These are phyloP conservation scores for Gillenia trifoliata DNA, from an alignment of 306 rosid genomes.

Conservation along the genomic window DNA sequence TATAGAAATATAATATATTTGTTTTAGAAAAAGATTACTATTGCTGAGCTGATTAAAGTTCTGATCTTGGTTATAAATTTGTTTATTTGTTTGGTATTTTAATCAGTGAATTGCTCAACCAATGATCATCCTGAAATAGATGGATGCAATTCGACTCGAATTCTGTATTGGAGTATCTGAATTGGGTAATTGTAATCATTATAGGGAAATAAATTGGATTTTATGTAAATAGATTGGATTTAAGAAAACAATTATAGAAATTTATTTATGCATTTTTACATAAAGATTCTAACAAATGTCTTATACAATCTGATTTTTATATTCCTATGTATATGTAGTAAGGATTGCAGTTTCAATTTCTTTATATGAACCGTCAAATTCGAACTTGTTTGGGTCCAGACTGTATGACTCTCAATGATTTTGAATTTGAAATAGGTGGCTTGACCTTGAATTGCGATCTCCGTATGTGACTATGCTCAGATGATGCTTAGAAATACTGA, in stretches of 20 bases:
- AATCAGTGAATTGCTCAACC: background rate
- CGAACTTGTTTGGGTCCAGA: background rate
- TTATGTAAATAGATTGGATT: background rate
- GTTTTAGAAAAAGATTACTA: background rate
- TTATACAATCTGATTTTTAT: background rate
- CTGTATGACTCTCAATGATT: background rate
- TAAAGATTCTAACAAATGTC: background rate
- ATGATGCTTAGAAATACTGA: background rate
- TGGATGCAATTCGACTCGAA: background rate
- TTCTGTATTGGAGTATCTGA: background rate
- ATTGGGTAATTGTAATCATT: background rate
- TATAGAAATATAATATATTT: background rate
- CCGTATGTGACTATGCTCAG: background rate
- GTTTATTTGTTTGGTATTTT: background rate
- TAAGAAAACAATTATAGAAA: background rate
- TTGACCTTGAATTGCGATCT: background rate
- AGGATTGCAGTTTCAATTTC: background rate
- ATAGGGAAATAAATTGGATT: background rate
- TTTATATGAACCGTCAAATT: background rate
- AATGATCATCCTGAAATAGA: background rate
- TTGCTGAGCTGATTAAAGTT: background rate
- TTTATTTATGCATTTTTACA: background rate
- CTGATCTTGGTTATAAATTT: background rate
- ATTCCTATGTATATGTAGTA: background rate
- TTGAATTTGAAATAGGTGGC: background rate